These are phyloP conservation scores for Beauveria asiatica DNA, from an alignment of 2,329 filamentous ascomycete species.

Conservation along the genomic window DNA sequence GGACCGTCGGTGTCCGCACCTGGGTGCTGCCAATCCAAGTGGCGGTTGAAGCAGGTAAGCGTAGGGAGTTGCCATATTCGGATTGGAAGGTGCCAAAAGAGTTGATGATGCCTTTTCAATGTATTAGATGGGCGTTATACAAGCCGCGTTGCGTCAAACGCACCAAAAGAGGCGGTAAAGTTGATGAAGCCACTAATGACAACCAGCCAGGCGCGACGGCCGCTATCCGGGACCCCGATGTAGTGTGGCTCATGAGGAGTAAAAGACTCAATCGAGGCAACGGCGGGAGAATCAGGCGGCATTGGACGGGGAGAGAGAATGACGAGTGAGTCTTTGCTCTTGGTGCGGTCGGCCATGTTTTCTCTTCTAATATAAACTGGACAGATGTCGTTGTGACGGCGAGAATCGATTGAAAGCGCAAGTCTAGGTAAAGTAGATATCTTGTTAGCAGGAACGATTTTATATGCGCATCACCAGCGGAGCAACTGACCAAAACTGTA, in stretches of 20 bases:
- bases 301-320: slow-evolving; percentile 8
- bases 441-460: background rate
- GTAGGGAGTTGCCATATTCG: slow-evolving; percentile 34
- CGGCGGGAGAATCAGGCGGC: background rate
- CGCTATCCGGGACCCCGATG: slow-evolving; percentile 18
- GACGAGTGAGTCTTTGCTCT: background rate
- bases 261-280: background rate
- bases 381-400: too few relatives aligned
- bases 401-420: background rate
- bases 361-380: background rate
- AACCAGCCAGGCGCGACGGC: slow-evolving; percentile 23
- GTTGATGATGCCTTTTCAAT: slow-evolving; percentile 20
- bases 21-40: slow-evolving; percentile 34
- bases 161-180: slow-evolving; percentile 22
- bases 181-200: slow-evolving; percentile 24
- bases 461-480: background rate
- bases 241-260: background rate
- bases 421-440: background rate
- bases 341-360: background rate
- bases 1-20: slow-evolving; percentile 11
- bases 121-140: background rate
- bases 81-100: slow-evolving; percentile 49
- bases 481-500: slow-evolving; percentile 1
- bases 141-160: background rate
- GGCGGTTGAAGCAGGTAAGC: slow-evolving; percentile 24